Evolutionary conservation across 108 stramenopile genomes (phyloP).

Genomic region (Heterococcus sp.): DNA sequence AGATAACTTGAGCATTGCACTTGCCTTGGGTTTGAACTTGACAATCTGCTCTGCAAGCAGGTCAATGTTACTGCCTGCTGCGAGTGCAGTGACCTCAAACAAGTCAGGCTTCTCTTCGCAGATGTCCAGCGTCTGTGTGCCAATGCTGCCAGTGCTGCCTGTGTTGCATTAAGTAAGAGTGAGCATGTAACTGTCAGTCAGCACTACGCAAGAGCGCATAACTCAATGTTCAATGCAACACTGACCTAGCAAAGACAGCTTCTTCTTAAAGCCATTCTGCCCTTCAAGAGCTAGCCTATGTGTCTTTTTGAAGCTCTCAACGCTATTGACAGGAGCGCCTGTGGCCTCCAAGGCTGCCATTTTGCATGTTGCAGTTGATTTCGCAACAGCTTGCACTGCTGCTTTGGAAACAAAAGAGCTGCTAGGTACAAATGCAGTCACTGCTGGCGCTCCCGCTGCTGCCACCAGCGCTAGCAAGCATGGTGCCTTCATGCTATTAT

Average conservation of each 20-base stretch:
- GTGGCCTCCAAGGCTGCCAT: conserved; percentile 25
- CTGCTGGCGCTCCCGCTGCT: too few species aligned
- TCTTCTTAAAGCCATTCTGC: conserved; percentile 8
- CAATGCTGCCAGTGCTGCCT: conserved; percentile 71
- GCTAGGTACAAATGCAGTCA: too few species aligned
- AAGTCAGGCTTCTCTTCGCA: conserved; percentile 85
- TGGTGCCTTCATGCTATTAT: too few species aligned
- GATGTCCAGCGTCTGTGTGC: conserved; percentile 93
- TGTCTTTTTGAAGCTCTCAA: conserved; percentile 19
- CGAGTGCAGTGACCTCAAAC: conserved; percentile 80
- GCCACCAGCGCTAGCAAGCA: too few species aligned
- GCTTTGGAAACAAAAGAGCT: too few species aligned
- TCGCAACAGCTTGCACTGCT: too few species aligned
- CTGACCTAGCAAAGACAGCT: conserved; percentile 6
- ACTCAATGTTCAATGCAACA: too few species aligned
- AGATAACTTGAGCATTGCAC: too few species aligned
- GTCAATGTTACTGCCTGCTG: conserved; percentile 70
- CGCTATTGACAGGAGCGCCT: conserved; percentile 34
- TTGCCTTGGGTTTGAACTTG: too few species aligned
- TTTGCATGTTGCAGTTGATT: too few species aligned
- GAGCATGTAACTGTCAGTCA: not conserved
- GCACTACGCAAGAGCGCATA: not conserved
- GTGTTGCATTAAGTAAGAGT: not conserved
- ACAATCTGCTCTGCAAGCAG: conserved; percentile 85
- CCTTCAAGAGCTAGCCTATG: conserved; percentile 10